Conservation (phyloP, 1,139 yeast species). For the Debaryomyces subglobosus region DNA sequence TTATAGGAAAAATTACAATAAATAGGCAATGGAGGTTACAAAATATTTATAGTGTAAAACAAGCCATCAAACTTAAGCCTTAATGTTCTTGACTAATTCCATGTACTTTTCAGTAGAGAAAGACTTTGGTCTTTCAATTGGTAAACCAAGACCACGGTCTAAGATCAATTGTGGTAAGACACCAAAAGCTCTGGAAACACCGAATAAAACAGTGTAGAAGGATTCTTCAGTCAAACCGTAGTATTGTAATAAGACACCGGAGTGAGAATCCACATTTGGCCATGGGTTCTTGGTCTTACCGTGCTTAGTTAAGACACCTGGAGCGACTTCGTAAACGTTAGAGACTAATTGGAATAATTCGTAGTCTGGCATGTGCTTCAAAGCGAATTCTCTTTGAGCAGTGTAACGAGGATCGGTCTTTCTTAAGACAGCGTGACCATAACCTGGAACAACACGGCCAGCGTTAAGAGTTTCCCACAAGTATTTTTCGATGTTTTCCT, state of each 20-base stretch:
- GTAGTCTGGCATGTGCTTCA: conserved; percentile 96
- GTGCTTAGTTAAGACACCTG: conserved; percentile 91
- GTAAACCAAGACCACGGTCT: conserved; percentile 93
- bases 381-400: conserved; percentile 96
- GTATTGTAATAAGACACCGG: conserved; percentile 96
- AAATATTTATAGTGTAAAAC: neutral
- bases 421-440: conserved; percentile 96
- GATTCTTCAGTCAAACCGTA: conserved; percentile 95
- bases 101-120: conserved; percentile 76
- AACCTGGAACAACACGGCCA: conserved; percentile 97
- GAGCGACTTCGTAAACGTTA: conserved; percentile 92
- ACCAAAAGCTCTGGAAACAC: conserved; percentile 98
- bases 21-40: conserved; percentile 15
- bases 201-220: conserved; percentile 96
- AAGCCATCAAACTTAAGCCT: conserved; percentile 21
- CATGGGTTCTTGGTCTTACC: conserved; percentile 99
- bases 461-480: conserved; percentile 89
- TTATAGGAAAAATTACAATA: conserved; percentile 13
- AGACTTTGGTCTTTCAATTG: conserved; percentile 98
- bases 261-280: conserved; percentile 98
- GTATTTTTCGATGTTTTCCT: conserved; percentile 80
- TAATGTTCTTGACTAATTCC: conserved; percentile 58
- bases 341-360: conserved; percentile 90
- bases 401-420: conserved; percentile 97
- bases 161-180: conserved; percentile 95